Base-by-base conservation (phyloP, 2,329 filamentous ascomycete genomes). In the Cytospora piceae region DNA sequence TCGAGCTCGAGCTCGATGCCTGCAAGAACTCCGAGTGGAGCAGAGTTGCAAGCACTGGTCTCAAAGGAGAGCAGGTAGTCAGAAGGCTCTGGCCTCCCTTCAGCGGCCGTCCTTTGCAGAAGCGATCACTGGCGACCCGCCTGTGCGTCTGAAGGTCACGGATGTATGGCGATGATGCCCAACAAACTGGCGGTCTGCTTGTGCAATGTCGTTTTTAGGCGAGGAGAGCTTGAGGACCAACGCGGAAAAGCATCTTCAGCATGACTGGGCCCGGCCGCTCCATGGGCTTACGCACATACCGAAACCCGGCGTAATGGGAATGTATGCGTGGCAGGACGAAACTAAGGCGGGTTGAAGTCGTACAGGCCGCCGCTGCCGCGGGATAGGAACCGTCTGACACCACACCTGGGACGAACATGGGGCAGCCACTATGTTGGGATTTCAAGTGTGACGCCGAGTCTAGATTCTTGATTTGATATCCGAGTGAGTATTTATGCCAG, bases 341-440 rank as follows among this genome's bases (percentile, higher is more conserved):
- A 46, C 60, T 57, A 63, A 42, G 53, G 60, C 60, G 37, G 60
- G 53, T 14, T 57, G 53, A 29, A 24, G 60, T 51, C n/a, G 39
- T 24, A 37, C 60, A 55, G n/a, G 37, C 60, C 37, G 49, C 29
- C n/a, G 37, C 29, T 27, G 29, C 11, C 14, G 29, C 31, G 53
- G 52, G 27, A 49, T 11, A 31, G 49, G 56, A 37, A 39, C 12
- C 39, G n/a, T 56, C 60, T 20, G 14, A 42, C 20, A 24, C 15
- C 22, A 63, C 3, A 42, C 29, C 52, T 37, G 29, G 31, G 15
- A 63, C 32, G n/a, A 62, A 49, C 37, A 7, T 32, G 39, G 37
- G 14, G 29, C 2, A 49, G n/a, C 46, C n/a, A 49, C 11, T 24
- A 22, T 2, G 4, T 24, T 9, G 46, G 46, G 24, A 12, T 24